These are phyloP conservation scores for Podospora pseudopauciseta DNA, from an alignment of 495 filamentous ascomycete genomes.

Conservation along the genomic window DNA sequence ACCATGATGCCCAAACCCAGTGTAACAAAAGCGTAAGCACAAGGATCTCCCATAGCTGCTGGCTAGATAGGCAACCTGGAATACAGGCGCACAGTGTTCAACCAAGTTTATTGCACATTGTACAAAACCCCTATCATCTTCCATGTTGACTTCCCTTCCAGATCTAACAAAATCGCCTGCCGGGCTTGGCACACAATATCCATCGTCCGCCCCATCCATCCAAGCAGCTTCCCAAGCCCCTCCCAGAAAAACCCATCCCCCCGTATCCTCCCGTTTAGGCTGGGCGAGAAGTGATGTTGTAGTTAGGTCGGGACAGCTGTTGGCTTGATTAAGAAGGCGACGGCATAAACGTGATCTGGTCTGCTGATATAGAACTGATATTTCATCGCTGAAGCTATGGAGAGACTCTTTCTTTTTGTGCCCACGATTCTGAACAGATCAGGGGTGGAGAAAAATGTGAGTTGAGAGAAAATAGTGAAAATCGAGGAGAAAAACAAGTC, in stretches of 20 bases:
- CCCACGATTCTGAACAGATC: not conserved
- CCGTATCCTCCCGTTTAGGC: not conserved
- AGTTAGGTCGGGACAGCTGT: not conserved
- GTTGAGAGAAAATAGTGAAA: conserved; percentile 2
- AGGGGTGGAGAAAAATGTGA: not conserved
- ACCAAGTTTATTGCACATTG: conserved; percentile 2
- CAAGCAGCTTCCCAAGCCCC: not conserved
- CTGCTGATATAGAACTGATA: not conserved
- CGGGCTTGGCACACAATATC: not conserved
- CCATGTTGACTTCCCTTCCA: not conserved
- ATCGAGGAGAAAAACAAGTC: not conserved
- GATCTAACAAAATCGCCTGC: not conserved
- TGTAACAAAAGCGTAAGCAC: no score
- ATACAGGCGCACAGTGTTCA: not conserved
- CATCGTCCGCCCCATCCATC: not conserved
- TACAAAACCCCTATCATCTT: not conserved
- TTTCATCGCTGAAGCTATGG: not conserved
- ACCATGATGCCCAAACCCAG: no score
- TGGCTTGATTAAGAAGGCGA: not conserved
- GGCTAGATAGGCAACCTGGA: no score
- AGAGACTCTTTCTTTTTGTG: not conserved
- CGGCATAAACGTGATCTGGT: no score
- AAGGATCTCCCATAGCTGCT: no score
- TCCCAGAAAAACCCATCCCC: not conserved
- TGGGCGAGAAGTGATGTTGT: not conserved